A percentile compares a stretch with the other conserved stretches of the same genome.
Evolutionary conservation across 768 basidiomycete species (phyloP).

Genomic region (Rhizopogon vinicolor): DNA sequence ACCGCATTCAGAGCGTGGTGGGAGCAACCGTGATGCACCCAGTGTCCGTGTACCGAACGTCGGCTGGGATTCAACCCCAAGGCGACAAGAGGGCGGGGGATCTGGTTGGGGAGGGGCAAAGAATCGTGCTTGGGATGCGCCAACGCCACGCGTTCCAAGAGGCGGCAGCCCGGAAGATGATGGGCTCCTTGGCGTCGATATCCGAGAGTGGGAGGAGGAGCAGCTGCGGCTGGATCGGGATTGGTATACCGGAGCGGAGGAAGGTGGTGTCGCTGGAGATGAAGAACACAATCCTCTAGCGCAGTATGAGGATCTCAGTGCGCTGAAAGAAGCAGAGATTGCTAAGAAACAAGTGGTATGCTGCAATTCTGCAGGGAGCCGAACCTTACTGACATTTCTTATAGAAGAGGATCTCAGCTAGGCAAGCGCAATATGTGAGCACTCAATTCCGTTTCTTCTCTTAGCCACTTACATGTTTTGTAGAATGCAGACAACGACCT

Average conservation of each 20-base stretch:
- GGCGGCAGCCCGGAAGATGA: conserved; percentile 70
- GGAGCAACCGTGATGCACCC: conserved; percentile 51
- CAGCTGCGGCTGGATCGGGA: conserved; percentile 88
- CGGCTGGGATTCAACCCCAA: conserved; percentile 92
- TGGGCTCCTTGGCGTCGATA: conserved; percentile 59
- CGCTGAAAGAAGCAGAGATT: conserved; percentile 68
- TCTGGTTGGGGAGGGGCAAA: conserved; percentile 58
- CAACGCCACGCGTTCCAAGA: conserved; percentile 67
- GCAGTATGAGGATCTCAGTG: conserved; percentile 84
- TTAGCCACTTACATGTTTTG: conserved; percentile 11
- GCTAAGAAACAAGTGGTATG: conserved; percentile 70
- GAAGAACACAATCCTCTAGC: conserved; percentile 91
- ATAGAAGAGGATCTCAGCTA: conserved; percentile 85
- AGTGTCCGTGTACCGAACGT: conserved; percentile 90
- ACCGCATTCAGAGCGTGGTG: conserved; percentile 52
- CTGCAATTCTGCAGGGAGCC: conserved; percentile 2
- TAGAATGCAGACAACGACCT: conserved; percentile 97
- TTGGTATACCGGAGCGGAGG: conserved; percentile 94
- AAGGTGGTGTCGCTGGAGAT: conserved; percentile 79
- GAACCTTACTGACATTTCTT: conserved; percentile 13
- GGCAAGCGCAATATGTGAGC: conserved; percentile 93
- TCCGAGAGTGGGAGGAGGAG: conserved; percentile 96
- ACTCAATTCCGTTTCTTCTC: background rate
- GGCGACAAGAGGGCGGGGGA: conserved; percentile 50
- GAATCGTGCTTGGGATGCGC: conserved; percentile 73